Conservation (phyloP, 2,329 filamentous ascomycete species). For the Trichoderma hamatum region DNA sequence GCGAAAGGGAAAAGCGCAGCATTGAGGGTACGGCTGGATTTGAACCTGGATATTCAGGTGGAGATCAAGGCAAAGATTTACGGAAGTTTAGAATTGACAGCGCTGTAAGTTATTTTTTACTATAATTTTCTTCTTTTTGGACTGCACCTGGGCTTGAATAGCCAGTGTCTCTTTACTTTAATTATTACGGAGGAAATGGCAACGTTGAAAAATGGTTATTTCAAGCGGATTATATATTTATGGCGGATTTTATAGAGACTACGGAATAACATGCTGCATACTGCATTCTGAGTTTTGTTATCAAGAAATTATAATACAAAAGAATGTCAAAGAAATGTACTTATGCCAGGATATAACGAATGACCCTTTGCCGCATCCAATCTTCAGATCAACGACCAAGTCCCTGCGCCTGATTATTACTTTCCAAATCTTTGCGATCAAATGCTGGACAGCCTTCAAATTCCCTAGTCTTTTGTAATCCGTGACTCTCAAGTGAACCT, state of each 20-base stretch:
- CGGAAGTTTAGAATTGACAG: slow-evolving; percentile 77
- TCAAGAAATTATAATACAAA: not conserved
- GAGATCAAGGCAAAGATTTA: slow-evolving; percentile 84
- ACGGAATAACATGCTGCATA: too few relatives aligned
- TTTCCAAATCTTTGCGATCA: slow-evolving; percentile 9
- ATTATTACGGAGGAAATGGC: too few relatives aligned
- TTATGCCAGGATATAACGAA: not conserved
- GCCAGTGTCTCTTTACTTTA: too few relatives aligned
- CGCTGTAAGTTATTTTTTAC: slow-evolving; percentile 59
- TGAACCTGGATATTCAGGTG: slow-evolving; percentile 83
- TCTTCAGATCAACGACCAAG: not conserved
- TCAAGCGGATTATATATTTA: too few relatives aligned
- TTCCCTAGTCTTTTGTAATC: slow-evolving; percentile 57
- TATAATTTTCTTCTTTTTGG: too few relatives aligned
- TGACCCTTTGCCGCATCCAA: not conserved
- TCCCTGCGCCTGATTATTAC: not conserved
- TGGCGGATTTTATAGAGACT: too few relatives aligned
- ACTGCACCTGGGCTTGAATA: too few relatives aligned
- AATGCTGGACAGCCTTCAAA: slow-evolving; percentile 63
- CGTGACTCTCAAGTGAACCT: slow-evolving; percentile 53
- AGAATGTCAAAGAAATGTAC: not conserved
- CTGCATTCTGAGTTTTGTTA: too few relatives aligned
- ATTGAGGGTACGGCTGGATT: slow-evolving; percentile 64
- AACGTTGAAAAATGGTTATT: too few relatives aligned
- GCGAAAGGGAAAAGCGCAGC: slow-evolving; percentile 61